Evolutionary conservation across 768 basidiomycete species (phyloP), one percentile per base, ranked within the genome.

Genomic region (Vararia minispora): DNA sequence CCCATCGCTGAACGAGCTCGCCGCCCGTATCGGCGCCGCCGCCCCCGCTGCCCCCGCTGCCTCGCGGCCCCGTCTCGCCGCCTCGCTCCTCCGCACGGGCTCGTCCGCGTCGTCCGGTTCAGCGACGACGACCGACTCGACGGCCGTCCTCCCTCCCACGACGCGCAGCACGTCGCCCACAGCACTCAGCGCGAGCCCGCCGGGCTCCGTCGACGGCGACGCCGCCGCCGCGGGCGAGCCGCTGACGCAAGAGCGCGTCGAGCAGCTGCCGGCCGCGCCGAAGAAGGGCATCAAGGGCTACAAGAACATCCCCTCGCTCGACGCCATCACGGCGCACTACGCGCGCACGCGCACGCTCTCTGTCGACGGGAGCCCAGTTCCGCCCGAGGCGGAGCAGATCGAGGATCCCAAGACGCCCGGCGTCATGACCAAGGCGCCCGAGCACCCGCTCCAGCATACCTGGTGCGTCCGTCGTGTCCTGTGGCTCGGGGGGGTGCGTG

Each of bases 291-390:
- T 27, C 49, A 51, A 60, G n/a, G 86, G 86, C 17, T 89, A 86
- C 61, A 89, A 87, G 76, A 88, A 87, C 52, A 82, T 89, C 30
- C 87, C 87, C 11, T 76, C 73, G 45, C 71, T 90, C 38, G 85
- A 88, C 52, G 83, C 81, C 21, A 89, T 90, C 62, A 83, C 86
- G 1, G 80, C 79, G 23, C 74, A 81, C 26, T 61, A 88, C 41
- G 81, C 76, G 37, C 81, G 81, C 60, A 66, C 79, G 21, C 65
- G 79, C 37, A 66, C 75, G 25, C 66, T 87, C 36, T 67, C 63
- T 45, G 46, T 70, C 31, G 70, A 72, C 37, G 69, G 82, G 12
- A 73, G 76, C 4, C 63, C 76, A 5, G 76, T 72, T 45, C 81
- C 83, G 3, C 80, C 83, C 5, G 84, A 84, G 43, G 69, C 81